Conservation (phyloP, 2,329 filamentous ascomycete species). For the Penicillium brasilianum region DNA sequence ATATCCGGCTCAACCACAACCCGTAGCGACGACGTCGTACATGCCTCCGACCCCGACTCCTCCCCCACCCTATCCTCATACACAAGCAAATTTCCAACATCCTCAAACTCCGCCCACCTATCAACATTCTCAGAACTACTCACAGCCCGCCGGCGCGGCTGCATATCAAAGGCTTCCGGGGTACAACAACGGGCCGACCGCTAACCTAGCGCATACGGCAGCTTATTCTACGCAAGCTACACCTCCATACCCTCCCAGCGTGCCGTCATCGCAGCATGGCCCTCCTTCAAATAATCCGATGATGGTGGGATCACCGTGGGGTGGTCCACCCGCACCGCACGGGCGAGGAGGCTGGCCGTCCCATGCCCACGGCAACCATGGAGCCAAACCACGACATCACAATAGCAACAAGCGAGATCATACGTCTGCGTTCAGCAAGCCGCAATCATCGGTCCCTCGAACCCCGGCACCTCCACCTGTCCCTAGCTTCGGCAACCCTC, state of each 20-base stretch:
- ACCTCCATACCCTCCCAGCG: conserved; percentile 24
- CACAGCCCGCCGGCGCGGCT: conserved; percentile 32
- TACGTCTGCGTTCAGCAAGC: conserved; percentile 43
- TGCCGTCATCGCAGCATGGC: conserved; percentile 31
- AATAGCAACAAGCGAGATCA: conserved; percentile 46
- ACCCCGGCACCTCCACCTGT: conserved; percentile 50
- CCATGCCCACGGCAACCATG: conserved; percentile 32
- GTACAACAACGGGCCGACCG: conserved; percentile 30
- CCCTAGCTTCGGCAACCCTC: conserved; percentile 51
- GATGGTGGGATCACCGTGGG: conserved; percentile 62
- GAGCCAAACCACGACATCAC: conserved; percentile 29
- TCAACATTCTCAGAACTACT: conserved; percentile 32
- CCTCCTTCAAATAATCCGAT: conserved; percentile 39
- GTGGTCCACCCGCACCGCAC: conserved; percentile 51
- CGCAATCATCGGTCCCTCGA: conserved; percentile 36
- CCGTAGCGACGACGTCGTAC: conserved; percentile 32
- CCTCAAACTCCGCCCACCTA: conserved; percentile 29
- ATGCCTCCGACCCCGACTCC: conserved; percentile 32
- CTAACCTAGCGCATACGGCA: conserved; percentile 28
- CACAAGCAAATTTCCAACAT: conserved; percentile 33
- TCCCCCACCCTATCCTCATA: conserved; percentile 33
- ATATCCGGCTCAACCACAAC: conserved; percentile 37
- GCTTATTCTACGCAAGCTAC: conserved; percentile 29
- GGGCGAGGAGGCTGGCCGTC: conserved; percentile 32
- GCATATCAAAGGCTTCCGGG: conserved; percentile 34